Conservation (phyloP, 2,329 filamentous ascomycete species). For the Colletotrichum coccodes region DNA sequence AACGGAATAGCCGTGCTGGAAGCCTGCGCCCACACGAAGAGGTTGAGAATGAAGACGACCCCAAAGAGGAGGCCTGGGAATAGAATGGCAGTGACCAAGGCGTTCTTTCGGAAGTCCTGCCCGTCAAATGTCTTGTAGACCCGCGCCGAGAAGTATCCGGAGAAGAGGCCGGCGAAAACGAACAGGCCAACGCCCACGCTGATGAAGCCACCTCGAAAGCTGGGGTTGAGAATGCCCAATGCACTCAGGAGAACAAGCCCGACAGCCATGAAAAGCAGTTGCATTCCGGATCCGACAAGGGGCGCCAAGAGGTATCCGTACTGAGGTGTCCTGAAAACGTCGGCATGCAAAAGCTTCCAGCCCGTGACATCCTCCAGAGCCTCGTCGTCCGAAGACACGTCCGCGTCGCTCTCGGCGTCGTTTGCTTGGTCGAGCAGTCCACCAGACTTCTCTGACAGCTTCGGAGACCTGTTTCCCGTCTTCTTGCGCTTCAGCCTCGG, state of each 20-base stretch:
- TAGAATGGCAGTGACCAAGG: slow-evolving; percentile 78
- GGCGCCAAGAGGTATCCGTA: slow-evolving; percentile 81
- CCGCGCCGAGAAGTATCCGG: slow-evolving; percentile 86
- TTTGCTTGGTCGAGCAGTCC: slow-evolving; percentile 70
- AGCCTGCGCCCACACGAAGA: slow-evolving; percentile 91
- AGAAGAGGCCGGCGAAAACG: slow-evolving; percentile 84
- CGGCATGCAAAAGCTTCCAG: slow-evolving; percentile 90
- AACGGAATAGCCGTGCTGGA: slow-evolving; percentile 90
- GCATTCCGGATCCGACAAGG: slow-evolving; percentile 85
- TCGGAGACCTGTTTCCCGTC: slow-evolving; percentile 39
- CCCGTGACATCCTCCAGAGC: slow-evolving; percentile 82
- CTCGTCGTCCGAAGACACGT: slow-evolving; percentile 75
- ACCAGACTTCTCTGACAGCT: slow-evolving; percentile 59
- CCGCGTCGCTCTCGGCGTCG: slow-evolving; percentile 62
- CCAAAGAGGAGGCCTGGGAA: slow-evolving; percentile 83
- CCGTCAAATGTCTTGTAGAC: slow-evolving; percentile 88
- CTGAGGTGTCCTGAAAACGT: slow-evolving; percentile 82
- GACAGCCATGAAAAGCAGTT: slow-evolving; percentile 83
- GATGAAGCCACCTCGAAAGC: slow-evolving; percentile 89
- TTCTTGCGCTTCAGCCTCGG: slow-evolving; percentile 62
- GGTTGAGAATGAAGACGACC: slow-evolving; percentile 81
- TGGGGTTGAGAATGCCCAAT: slow-evolving; percentile 83
- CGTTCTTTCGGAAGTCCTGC: slow-evolving; percentile 78
- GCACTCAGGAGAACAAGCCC: slow-evolving; percentile 79
- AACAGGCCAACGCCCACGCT: slow-evolving; percentile 87